Evolutionary conservation across 148 eudicot genomes (phyloP), one percentile per base, ranked within the genome.

Genomic region (Camellia granthamiana): DNA sequence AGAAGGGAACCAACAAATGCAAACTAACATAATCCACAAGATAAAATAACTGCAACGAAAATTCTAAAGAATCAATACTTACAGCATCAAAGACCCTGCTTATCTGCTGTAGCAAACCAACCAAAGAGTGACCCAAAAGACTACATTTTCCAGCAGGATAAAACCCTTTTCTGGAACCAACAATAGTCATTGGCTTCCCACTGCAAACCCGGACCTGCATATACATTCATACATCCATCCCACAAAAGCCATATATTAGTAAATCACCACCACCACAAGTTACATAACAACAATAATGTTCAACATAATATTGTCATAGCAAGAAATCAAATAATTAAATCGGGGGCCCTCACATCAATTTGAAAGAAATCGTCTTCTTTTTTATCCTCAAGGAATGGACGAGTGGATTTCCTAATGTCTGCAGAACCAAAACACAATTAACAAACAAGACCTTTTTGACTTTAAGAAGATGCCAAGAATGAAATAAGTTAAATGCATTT

Each of bases 121-220:
- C 94, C 87, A 94, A 85, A 6, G 93, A 87, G 82, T 87, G 93
- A 74, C 88, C 84, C 77, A 85, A 65, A 81, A 92, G 91, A 75
- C 47, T 78, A 30, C 84, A 86, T 73, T 91, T 89, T 83, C 97
- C 98, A 67, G 98, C 88, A 58, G 98, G 93, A 82, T 94, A 94
- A 79, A 91, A 94, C 10, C 98, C 97, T 80, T 88, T 83, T 43
- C 83, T 78, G 46, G 95, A 89, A 80, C 92, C 97, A 77, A 94
- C 97, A 60, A 94, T 84, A 49, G 97, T 94, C 10, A 81, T 91
- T 78, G 98, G 97, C 87, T 92, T 94, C 77, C 98, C 98, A 81
- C 91, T 90, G 83, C 93, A 91, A 77, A 92, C 87, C 23, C 98
- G 88, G 21, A 92, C 97, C 98, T 94, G 80, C 60, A 87, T 21